Percentiles rank a stretch among this genome's conserved stretches.
phyloP scores from a whole-genome alignment of 495 filamentous ascomycete species.

The Monascus purpureus region DNA sequence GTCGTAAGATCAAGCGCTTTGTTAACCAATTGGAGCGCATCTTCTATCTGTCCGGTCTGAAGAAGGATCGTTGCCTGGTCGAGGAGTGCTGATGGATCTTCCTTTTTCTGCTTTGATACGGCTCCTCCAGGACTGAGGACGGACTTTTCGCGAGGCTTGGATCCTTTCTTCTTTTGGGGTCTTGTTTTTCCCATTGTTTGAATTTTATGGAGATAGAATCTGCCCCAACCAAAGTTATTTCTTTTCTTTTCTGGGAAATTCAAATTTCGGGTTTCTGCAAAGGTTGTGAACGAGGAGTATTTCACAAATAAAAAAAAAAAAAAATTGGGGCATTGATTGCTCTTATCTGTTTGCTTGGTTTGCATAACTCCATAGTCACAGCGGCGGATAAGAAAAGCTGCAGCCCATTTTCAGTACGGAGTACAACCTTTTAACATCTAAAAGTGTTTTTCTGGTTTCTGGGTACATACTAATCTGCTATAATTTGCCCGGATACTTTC shows the following conservation, averaged over 20 bases:
- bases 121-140: constrained; percentile 31
- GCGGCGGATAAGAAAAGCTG: too few species aligned
- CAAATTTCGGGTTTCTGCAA: too few species aligned
- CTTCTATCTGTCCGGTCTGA: constrained; percentile 54
- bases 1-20: constrained; percentile 40
- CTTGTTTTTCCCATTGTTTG: constrained; percentile 32
- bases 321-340: constrained; percentile 16
- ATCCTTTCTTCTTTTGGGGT: constrained; percentile 32
- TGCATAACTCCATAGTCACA: too few species aligned
- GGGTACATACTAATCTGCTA: too few species aligned
- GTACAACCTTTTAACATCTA: too few species aligned
- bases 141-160: constrained; percentile 31
- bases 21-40: constrained; percentile 51
- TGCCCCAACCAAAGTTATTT: too few species aligned
- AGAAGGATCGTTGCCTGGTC: constrained; percentile 53
- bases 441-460: too few species aligned
- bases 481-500: too few species aligned
- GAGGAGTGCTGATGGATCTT: constrained; percentile 42
- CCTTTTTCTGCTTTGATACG: constrained; percentile 34
- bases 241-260: too few species aligned
- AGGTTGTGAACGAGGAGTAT: neutral
- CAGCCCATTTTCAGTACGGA: too few species aligned
- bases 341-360: constrained; percentile 33
- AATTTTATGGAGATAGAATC: too few species aligned
- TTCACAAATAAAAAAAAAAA: neutral